Percentiles rank a stretch among this genome's conserved stretches.
phyloP scores from a whole-genome alignment of 805 yeast species.

The Candida koratica region DNA sequence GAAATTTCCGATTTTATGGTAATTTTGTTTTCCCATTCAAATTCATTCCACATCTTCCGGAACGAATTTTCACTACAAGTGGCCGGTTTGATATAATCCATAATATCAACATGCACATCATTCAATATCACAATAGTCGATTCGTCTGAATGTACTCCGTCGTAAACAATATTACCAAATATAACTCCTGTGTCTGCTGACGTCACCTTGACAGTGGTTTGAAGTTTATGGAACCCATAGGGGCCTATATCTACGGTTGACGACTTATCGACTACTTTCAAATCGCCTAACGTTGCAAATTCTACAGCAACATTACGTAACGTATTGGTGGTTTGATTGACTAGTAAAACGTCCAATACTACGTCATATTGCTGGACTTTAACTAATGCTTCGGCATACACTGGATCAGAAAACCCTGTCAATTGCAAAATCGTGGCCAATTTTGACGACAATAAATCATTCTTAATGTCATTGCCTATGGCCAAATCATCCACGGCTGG shows the following conservation, averaged over 20 bases:
- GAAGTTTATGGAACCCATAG: constrained; percentile 91
- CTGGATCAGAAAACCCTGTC: constrained; percentile 98
- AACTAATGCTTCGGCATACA: constrained; percentile 95
- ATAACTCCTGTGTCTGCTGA: constrained; percentile 98
- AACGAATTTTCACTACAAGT: constrained; percentile 81
- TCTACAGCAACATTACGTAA: constrained; percentile 89
- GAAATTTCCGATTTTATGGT: constrained; percentile 69
- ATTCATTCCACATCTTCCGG: constrained; percentile 98
- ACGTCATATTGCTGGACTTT: constrained; percentile 97
- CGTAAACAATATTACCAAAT: constrained; percentile 94
- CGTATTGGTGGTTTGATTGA: constrained; percentile 90
- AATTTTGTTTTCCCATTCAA: constrained; percentile 99
- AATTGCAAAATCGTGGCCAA: constrained; percentile 85
- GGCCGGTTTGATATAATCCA: constrained; percentile 98
- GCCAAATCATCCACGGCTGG: constrained; percentile 54
- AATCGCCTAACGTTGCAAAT: constrained; percentile 93
- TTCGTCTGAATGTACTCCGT: constrained; percentile 90
- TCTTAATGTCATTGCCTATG: constrained; percentile 49
- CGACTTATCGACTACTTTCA: constrained; percentile 91
- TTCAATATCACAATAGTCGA: constrained; percentile 85
- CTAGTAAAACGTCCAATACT: constrained; percentile 86
- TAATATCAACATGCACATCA: constrained; percentile 92
- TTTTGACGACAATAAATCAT: constrained; percentile 67
- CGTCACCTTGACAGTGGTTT: constrained; percentile 87
- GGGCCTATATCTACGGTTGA: constrained; percentile 89